These are phyloP conservation scores for Colletotrichum orbiculare DNA, from an alignment of 2,329 filamentous ascomycete genomes.

Conservation along the genomic window DNA sequence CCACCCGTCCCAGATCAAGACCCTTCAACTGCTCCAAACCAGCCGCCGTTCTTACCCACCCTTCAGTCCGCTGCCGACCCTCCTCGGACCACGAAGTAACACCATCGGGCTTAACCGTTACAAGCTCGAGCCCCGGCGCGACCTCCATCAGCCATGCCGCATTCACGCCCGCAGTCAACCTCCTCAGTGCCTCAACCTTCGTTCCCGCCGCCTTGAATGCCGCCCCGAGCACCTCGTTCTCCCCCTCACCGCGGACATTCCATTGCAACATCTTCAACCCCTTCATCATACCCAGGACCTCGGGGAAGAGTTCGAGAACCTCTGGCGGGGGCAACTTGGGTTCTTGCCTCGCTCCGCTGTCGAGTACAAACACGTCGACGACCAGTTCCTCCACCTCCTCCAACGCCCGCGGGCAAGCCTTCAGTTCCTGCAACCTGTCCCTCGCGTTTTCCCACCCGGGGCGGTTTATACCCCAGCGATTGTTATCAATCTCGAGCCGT, in stretches of 20 bases:
- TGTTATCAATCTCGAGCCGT: background rate
- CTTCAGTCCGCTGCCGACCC: too few species aligned
- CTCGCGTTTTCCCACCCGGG: slow-evolving; percentile 1
- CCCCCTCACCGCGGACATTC: background rate
- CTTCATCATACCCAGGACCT: background rate
- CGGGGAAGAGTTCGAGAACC: background rate
- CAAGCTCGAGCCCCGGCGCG: background rate
- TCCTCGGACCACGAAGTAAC: background rate
- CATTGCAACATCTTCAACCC: slow-evolving; percentile 7
- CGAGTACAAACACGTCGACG: background rate
- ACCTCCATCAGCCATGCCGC: background rate
- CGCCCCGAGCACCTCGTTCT: background rate
- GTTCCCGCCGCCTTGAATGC: background rate
- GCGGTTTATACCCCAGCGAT: background rate
- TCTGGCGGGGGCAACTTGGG: background rate
- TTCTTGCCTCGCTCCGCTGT: background rate
- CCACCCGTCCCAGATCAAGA: background rate
- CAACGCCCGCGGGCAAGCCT: background rate
- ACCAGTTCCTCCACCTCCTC: background rate
- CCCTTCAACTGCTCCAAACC: background rate
- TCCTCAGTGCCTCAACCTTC: background rate
- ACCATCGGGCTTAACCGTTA: background rate
- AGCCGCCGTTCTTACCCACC: background rate
- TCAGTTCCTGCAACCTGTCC: background rate
- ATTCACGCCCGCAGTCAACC: background rate